Evolutionary conservation across 106 monocot genomes (phyloP), one percentile per base, ranked within the genome.

Genomic region (Phalaenopsis equestris): DNA sequence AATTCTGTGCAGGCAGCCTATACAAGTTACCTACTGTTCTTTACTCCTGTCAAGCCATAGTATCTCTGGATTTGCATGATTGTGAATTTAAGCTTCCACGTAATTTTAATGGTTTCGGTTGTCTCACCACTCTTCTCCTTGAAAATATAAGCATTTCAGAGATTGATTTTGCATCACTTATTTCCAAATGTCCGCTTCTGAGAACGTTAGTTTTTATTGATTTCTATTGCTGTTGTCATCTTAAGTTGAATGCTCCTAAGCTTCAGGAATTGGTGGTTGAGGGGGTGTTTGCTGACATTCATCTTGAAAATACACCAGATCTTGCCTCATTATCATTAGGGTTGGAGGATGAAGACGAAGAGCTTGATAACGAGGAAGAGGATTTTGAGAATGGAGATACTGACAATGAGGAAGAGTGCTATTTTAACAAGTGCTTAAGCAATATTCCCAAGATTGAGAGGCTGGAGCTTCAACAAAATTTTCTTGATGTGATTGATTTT

Each of bases 61-160:
- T 24, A 3, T 48, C 49, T 49, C 68, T 80, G 8, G 80, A 80
- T 23, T 80, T 80, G 70, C 80, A 80, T 49, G 70, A 80, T 52
- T 80, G 80, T 10, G 52, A 72, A 52, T 70, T 80, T 72, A 47
- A 24, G 45, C 80, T 80, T 52, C 80, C 80, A 4, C 65, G 70
- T 9, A 48, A 36, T 17, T 80, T 48, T 19, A 36, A 18, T 24
- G 80, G 80, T 37, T 80, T 80, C 24, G 5, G 9, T 38, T 70
- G 23, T 9, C 80, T 80, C 9, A 48, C 7, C 17, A 52, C 8
- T 7, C 80, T 80, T 18, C 17, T 68, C 18, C 80, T 80, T 41
- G 48, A 55, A 48, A 70, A 80, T 72, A 19, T 80, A 23, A 70
- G 30, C 80, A 80, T 80, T 72, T 70, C 80, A 7, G 80, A 80